Evolutionary conservation across 2,329 filamentous ascomycete genomes (phyloP).

Genomic region (Coniochaeta prunicola): DNA sequence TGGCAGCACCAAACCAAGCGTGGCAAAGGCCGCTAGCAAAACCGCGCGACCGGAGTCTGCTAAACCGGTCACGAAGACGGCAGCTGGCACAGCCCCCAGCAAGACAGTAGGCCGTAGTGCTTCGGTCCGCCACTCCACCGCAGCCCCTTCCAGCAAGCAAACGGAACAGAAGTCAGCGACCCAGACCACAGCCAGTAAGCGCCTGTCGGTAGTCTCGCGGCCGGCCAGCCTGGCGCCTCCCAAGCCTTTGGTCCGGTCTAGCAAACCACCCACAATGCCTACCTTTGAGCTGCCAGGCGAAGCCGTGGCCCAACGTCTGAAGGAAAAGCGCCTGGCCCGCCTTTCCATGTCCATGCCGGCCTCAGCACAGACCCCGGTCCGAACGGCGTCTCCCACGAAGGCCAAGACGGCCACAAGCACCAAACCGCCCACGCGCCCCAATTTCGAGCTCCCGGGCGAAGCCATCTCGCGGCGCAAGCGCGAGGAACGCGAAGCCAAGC

Average conservation of each 20-base stretch:
- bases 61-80: constrained; percentile 7
- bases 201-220: constrained; percentile 18
- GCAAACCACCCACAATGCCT: constrained; percentile 45
- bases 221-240: constrained; percentile 35
- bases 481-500: constrained; percentile 46
- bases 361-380: constrained; percentile 15
- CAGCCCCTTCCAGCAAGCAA: background rate
- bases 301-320: constrained; percentile 48
- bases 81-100: background rate
- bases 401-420: constrained; percentile 34
- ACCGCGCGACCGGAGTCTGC: background rate
- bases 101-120: constrained; percentile 17
- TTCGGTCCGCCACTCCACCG: constrained; percentile 30
- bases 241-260: constrained; percentile 42
- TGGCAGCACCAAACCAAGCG: background rate
- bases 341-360: constrained; percentile 25
- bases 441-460: constrained; percentile 58
- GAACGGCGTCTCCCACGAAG: constrained; percentile 24
- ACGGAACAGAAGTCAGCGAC: constrained; percentile 17
- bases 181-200: constrained; percentile 17
- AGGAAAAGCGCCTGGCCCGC: constrained; percentile 52
- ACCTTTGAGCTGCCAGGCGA: constrained; percentile 59
- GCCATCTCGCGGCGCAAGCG: constrained; percentile 48
- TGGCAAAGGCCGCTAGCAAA: constrained; percentile 1
- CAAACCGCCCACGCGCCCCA: constrained; percentile 45